These are phyloP conservation scores for Musa schizocarpa DNA, from an alignment of 176 grass and related monocot genomes.

Conservation along the genomic window DNA sequence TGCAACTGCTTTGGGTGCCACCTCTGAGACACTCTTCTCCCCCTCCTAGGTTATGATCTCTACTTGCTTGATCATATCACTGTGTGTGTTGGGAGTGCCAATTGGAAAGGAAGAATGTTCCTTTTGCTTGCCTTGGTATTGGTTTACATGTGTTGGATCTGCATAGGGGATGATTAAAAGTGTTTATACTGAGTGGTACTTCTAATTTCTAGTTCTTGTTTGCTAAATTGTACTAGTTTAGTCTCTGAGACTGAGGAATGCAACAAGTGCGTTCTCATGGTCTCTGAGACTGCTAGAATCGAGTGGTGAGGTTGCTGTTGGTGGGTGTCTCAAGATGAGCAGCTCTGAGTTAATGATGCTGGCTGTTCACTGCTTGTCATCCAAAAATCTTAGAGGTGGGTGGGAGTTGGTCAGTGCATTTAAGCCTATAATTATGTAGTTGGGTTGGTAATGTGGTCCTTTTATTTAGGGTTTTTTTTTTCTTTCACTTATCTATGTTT, in stretches of 20 bases:
- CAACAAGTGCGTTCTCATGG: neutral
- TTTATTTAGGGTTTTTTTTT: neutral
- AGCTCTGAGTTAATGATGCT: slow-evolving; percentile 8
- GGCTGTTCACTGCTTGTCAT: slow-evolving; percentile 8
- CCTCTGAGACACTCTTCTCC: slow-evolving; percentile 5
- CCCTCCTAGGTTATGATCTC: slow-evolving; percentile 26
- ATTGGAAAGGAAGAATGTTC: neutral
- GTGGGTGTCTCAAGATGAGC: neutral
- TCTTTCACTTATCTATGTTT: no score
- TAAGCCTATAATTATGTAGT: slow-evolving; percentile 28
- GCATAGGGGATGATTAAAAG: neutral
- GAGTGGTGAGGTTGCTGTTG: neutral
- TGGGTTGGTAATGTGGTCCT: slow-evolving; percentile 21
- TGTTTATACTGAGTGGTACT: neutral
- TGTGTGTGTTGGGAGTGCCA: slow-evolving; percentile 12
- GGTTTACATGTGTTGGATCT: neutral
- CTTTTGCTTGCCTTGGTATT: neutral
- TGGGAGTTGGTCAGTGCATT: slow-evolving; percentile 39
- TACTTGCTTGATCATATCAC: slow-evolving; percentile 18
- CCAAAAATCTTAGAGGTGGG: slow-evolving; percentile 23
- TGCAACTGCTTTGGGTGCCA: slow-evolving; percentile 85
- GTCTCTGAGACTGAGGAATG: neutral
- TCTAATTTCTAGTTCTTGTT: neutral
- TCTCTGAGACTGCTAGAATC: neutral
- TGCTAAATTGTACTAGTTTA: neutral